phyloP scores from a whole-genome alignment of 352 stramenopile species.

The Globisporangium paroecandrum region DNA sequence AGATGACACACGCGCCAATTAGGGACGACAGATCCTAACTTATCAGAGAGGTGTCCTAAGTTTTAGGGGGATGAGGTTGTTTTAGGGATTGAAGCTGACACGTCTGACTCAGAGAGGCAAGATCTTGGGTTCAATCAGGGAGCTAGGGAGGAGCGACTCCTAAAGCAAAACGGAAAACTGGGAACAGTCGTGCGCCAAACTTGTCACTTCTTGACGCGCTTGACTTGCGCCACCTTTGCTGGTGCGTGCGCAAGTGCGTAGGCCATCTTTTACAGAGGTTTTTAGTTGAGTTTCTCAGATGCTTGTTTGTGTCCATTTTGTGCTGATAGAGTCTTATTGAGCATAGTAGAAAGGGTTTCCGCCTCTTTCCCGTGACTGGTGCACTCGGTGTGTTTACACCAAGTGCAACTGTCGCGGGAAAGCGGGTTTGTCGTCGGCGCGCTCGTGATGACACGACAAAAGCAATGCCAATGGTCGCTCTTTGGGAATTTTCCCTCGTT shows the following conservation, averaged over 20 bases:
- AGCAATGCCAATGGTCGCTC: no score
- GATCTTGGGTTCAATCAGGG: not conserved
- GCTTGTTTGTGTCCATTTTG: not conserved
- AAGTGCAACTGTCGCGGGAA: not conserved
- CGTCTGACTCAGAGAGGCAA: not conserved
- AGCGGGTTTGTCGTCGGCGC: not conserved
- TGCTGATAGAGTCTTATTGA: not conserved
- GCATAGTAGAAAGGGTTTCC: not conserved
- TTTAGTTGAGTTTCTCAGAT: not conserved
- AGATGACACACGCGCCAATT: not conserved
- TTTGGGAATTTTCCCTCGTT: no score
- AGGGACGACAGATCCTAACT: not conserved
- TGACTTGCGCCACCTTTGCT: not conserved
- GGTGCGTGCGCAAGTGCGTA: not conserved
- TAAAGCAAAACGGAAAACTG: not conserved
- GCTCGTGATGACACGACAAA: no score
- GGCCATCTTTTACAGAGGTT: not conserved
- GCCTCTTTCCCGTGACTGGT: not conserved
- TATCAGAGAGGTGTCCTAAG: not conserved
- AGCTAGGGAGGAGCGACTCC: not conserved
- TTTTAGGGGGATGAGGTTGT: not conserved
- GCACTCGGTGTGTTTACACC: not conserved
- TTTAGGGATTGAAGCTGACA: not conserved
- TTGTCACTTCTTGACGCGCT: not conserved
- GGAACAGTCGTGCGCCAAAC: not conserved